Evolutionary conservation across 306 rosid species (phyloP).

Genomic region (Heteromeles arbutifolia): DNA sequence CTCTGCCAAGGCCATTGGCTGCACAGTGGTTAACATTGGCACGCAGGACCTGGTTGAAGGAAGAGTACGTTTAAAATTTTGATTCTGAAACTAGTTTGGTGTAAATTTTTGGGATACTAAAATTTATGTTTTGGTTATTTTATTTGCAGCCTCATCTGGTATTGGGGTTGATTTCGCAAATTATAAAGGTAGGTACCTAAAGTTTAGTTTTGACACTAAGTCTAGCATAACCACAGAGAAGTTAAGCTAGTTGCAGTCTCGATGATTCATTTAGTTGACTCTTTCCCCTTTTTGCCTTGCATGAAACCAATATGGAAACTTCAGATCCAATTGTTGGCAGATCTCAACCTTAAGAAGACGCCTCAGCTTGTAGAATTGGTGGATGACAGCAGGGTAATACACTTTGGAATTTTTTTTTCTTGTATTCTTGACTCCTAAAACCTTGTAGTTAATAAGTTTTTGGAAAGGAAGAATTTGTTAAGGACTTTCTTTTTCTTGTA

Average conservation of each 20-base stretch:
- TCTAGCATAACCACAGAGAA: neutral
- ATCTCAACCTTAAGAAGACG: conserved; percentile 90
- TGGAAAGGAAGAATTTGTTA: neutral
- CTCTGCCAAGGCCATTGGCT: conserved; percentile 99
- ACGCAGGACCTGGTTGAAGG: conserved; percentile 90
- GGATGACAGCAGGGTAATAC: conserved; percentile 66
- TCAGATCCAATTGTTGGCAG: conserved; percentile 94
- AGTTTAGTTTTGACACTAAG: conserved; percentile 6
- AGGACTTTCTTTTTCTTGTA: conserved; percentile 10
- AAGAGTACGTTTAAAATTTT: conserved; percentile 55
- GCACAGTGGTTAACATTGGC: conserved; percentile 95
- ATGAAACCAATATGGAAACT: conserved; percentile 19
- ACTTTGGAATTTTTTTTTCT: neutral
- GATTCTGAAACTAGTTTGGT: neutral
- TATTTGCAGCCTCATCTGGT: conserved; percentile 85
- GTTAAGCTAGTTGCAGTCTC: conserved; percentile 2
- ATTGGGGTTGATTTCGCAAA: conserved; percentile 90
- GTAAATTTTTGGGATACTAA: neutral
- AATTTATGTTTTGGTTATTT: conserved; percentile 27
- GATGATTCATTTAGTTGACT: conserved; percentile 5
- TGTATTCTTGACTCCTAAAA: neutral
- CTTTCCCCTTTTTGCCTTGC: conserved; percentile 9
- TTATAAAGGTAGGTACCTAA: conserved; percentile 71
- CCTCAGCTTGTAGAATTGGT: conserved; percentile 96
- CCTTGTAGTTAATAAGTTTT: neutral